A percentile compares a stretch with the other conserved stretches of the same genome.
Evolutionary conservation across 441 rosid genomes (phyloP).

Genomic region (Syzygium malaccense): DNA sequence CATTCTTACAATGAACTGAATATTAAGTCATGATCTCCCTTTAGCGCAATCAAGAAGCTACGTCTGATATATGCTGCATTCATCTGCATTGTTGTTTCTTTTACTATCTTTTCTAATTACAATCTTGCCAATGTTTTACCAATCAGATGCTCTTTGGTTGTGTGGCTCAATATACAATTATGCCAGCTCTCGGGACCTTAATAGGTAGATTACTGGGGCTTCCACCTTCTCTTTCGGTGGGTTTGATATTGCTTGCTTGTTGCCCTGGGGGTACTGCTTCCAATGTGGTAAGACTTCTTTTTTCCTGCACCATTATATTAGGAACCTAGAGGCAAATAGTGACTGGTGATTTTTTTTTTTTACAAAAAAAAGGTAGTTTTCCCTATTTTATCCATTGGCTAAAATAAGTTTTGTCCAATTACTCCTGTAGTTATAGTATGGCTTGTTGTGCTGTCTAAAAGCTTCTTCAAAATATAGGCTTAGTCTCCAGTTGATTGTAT

Average conservation of each 20-base stretch:
- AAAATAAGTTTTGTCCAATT: neutral
- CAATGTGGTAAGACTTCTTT: constrained; percentile 42
- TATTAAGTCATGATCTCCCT: neutral
- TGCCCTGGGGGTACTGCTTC: constrained; percentile 76
- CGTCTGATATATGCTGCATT: neutral
- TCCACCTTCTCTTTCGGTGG: constrained; percentile 53
- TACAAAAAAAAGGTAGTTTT: neutral
- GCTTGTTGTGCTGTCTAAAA: neutral
- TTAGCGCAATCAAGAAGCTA: neutral
- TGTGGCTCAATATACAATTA: constrained; percentile 50
- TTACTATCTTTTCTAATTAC: neutral
- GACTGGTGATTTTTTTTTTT: neutral
- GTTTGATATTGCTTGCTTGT: constrained; percentile 50
- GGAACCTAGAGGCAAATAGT: neutral
- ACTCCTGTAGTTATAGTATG: neutral
- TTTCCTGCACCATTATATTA: neutral
- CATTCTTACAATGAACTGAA: neutral
- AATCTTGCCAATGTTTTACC: neutral
- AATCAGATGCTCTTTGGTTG: constrained; percentile 61
- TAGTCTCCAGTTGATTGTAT: neutral
- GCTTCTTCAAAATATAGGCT: neutral
- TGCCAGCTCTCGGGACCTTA: constrained; percentile 42
- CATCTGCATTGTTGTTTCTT: neutral
- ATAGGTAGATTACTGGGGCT: constrained; percentile 48
- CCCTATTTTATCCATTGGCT: neutral